Evolutionary conservation across 2,329 filamentous ascomycete genomes (phyloP), one percentile per base, ranked within the genome.

Genomic region (Colletotrichum phormii): DNA sequence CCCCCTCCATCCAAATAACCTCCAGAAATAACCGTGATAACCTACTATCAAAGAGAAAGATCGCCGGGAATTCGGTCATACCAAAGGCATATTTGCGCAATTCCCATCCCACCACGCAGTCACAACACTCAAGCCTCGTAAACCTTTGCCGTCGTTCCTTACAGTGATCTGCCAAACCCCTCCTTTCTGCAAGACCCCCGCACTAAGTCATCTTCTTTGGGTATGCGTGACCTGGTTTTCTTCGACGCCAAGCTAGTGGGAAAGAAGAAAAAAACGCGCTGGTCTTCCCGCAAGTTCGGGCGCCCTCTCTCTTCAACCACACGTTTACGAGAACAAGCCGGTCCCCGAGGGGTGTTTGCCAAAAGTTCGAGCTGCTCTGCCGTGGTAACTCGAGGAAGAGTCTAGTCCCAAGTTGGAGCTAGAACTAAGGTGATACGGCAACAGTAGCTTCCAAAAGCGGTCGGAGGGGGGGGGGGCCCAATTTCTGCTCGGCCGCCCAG

Each of bases 61-160:
- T 72, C 66, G 70, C 12, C 66, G n/a, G 37, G 13, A 63, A 64
- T 57, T 61, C 54, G 65, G 46, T 64, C 70, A 64, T 70, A 60
- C 22, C 55, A 46, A 70, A 60, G 24, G 12, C 31, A 18, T 24
- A 55, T 70, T 37, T 60, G 60, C 60, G 60, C 60, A 64, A 61
- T 64, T 70, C 70, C 70, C 70, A 64, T 64, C 65, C 22, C 53
- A 0, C 3, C 61, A 15, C 37, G 7, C 37, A 42, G 37, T 42
- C 37, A 42, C 37, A 54, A 54, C 33, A 18, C 18, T 54, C 26
- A 49, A n/a, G 42, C 35, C 35, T 67, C 37, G 11, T 11, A 37
- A 2, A 66, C 68, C 68, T 53, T n/a, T n/a, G 33, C 67, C 68
- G 64, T 46, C 64, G 46, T 67, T 13, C 64, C 49, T 57, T 71